Base-by-base conservation (phyloP, 2,329 filamentous ascomycete genomes). In the Xylaria sp. region DNA sequence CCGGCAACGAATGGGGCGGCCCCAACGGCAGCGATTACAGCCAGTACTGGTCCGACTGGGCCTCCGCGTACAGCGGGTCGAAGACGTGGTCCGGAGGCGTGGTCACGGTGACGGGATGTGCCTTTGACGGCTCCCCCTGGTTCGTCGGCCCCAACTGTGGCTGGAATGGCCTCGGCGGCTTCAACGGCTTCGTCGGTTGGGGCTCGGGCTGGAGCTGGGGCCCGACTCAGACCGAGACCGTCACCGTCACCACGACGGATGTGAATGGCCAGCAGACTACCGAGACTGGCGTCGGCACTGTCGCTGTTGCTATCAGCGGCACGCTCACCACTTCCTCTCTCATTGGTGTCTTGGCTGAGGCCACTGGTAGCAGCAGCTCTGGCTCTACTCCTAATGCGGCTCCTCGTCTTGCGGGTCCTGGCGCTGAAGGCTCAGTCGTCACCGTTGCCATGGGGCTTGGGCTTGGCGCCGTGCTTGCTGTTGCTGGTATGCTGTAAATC, bases 71-170 rank as follows among this genome's bases (percentile, higher is more conserved):
- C 61, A 63, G 67, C 40, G 72, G 72, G 6, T 77, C 77, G 6
- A 72, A 71, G 53, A 81, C 80, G 56, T 82, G 79, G 78, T 74
- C 79, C 1, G 80, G 79, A 54, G 79, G 79, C 49, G 77, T 77
- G 20, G 81, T 80, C 66, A 83, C 82, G 28, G 79, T 83, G 3
- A 83, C 81, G 1, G 81, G 81, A 1, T 83, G 82, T 69, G 76
- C 79, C 33, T 83, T 80, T 76, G 75, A 77, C 69, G 81, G 80
- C 2, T 80, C 78, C 36, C 79, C 79, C 0, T 83, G 81, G 81
- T 78, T 79, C 38, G 78, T 80, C 44, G 81, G 81, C 0, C 77
- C 78, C 6, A 75, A 76, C 33, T 79, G 79, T 67, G 80, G 79
- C 4, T 81, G 78, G 75, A 80, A 79, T 56, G 73, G 65, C 23